Evolutionary conservation across 2,329 filamentous ascomycete genomes (phyloP).

Genomic region (Trichoderma gracile): DNA sequence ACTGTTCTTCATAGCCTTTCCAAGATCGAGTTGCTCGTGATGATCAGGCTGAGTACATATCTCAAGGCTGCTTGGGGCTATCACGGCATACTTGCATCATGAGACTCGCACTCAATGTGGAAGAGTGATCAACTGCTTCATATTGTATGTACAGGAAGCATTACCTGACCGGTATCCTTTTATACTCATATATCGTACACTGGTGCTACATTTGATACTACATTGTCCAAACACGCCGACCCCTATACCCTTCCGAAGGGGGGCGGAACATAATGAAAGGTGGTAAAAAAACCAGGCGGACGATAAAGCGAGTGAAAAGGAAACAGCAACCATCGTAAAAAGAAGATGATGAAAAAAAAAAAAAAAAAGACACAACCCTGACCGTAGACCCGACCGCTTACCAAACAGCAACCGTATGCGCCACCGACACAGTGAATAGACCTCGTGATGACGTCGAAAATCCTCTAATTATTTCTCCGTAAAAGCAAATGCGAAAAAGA

Average conservation of each 20-base stretch:
- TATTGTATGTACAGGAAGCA: conserved; percentile 31
- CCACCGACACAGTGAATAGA: conserved; percentile 16
- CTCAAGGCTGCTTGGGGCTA: no score
- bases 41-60: no score
- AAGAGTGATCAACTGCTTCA: conserved; percentile 5
- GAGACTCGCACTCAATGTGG: no score
- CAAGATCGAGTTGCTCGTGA: background rate
- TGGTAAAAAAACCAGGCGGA: background rate
- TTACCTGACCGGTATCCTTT: conserved; percentile 22
- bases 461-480: conserved; percentile 16
- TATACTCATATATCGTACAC: conserved; percentile 31
- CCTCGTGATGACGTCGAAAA: conserved; percentile 21
- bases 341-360: background rate
- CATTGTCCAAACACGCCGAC: conserved; percentile 29
- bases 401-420: conserved; percentile 8
- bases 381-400: conserved; percentile 12
- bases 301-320: no score
- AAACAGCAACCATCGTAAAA: background rate
- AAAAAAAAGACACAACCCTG: conserved; percentile 6
- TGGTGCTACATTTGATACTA: conserved; percentile 27
- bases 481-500: conserved; percentile 5
- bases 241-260: conserved; percentile 7
- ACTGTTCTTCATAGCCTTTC: background rate
- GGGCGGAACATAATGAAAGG: background rate
- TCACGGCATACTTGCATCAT: no score